Percentiles rank a stretch among this genome's conserved stretches.
Evolutionary conservation across 768 basidiomycete genomes (phyloP).

Genomic region (Galerina sulciceps): DNA sequence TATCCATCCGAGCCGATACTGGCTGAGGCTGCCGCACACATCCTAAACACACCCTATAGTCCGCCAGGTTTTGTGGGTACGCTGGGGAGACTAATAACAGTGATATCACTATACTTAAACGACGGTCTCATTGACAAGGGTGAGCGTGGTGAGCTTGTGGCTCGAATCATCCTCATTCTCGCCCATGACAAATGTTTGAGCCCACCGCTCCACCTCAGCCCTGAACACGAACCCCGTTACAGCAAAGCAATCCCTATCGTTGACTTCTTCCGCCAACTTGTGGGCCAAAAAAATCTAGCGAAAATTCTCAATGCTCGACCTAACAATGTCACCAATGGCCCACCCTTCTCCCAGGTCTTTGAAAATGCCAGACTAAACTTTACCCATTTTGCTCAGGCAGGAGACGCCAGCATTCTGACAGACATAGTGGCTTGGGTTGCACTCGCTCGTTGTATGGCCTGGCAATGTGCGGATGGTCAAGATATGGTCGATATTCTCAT

Average conservation of each 20-base stretch:
- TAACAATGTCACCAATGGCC: background rate
- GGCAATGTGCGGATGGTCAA: background rate
- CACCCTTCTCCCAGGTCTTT: background rate
- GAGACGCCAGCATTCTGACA: background rate
- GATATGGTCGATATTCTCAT: background rate
- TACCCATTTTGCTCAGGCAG: background rate
- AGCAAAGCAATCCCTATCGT: background rate
- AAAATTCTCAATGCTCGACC: background rate
- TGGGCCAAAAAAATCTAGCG: background rate
- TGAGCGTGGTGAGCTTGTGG: background rate
- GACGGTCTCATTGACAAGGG: background rate
- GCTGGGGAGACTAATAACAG: background rate
- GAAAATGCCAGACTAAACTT: background rate
- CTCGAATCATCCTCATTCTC: background rate
- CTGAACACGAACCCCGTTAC: background rate
- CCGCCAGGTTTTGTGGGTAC: background rate
- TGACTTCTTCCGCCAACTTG: background rate
- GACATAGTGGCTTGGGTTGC: background rate
- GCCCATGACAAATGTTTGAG: background rate
- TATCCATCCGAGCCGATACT: background rate
- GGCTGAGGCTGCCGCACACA: background rate
- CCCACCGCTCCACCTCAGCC: no score
- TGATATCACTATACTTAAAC: background rate
- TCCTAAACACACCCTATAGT: background rate
- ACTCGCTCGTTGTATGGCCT: background rate